Base-by-base conservation (phyloP, 306 rosid species). In the Chamaecrista fasciculata region DNA sequence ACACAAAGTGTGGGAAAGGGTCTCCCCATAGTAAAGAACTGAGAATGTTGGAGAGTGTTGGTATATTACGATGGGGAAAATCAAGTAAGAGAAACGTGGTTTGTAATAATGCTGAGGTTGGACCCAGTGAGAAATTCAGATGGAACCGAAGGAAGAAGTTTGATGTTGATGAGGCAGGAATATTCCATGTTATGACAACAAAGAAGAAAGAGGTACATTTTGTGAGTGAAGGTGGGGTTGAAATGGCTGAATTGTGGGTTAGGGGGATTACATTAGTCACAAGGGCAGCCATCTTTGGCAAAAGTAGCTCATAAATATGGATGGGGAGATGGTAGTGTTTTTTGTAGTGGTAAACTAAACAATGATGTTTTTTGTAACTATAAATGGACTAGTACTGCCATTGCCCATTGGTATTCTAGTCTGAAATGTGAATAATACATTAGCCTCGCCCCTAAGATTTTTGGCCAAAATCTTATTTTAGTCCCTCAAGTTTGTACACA, bases 221-320 rank as follows among this genome's bases (percentile, higher is more conserved):
- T 82, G 89, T 89, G 25, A 82, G 96, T 74, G 83, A 82, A 65
- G 87, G 89, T 57, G 96, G 91, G 26, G 61, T 33, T 68, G 83
- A 80, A 82, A 86, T 80, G 87, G 89, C 89, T 12, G 52, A 73
- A 47, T 39, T 89, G 40, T 86, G 96, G 96, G 91, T 86, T 0
- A 82, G 88, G 51, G 96, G 91, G 40, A 84, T 89, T 66, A 66
- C 36, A 51, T 69, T 86, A 51, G 84, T 78, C 53, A 88, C 91
- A 7, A 67, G 72, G 29, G 85, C 78, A 64, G 83, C 82, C 51
- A 46, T 79, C 58, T 83, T 73, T 69, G 83, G 75, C 63, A 84
- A 8, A 56, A 21, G 12, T 5, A 34, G 21, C 11, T 66, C 20
- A 5, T 46, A 23, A n/a, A n/a, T n/a, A n/a, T n/a, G n/a, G n/a